Evolutionary conservation across 768 basidiomycete genomes (phyloP).

Genomic region (Calocybe cyanea): DNA sequence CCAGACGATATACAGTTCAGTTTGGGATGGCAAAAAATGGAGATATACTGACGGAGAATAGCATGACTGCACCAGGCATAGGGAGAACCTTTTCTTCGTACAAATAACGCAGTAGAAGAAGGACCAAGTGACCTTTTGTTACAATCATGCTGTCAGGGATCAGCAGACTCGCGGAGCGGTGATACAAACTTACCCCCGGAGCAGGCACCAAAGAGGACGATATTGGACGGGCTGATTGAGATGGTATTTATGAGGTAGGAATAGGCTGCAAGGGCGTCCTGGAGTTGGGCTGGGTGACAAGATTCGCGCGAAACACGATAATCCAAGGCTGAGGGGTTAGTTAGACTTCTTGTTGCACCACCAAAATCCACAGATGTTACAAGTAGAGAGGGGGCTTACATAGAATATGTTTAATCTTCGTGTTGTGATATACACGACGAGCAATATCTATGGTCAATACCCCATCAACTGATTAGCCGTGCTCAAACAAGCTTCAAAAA

Average conservation of each 20-base stretch:
- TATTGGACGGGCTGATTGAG: conserved; percentile 35
- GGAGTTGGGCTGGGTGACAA: conserved; percentile 40
- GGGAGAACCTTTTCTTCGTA: conserved; percentile 16
- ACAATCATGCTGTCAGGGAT: background rate
- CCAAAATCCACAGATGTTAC: background rate
- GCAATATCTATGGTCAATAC: background rate
- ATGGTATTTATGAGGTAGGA: conserved; percentile 39
- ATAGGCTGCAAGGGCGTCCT: conserved; percentile 51
- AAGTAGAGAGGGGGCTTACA: background rate
- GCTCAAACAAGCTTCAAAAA: too few relatives aligned
- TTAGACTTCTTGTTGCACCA: background rate
- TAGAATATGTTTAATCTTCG: background rate
- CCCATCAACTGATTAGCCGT: background rate
- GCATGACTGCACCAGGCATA: conserved; percentile 17
- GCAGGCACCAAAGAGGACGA: conserved; percentile 49
- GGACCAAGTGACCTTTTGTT: conserved; percentile 1
- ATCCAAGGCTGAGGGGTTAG: conserved; percentile 16
- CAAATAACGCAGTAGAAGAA: conserved; percentile 10
- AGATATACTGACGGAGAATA: conserved; percentile 12
- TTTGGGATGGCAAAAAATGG: too few relatives aligned
- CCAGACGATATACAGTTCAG: too few relatives aligned
- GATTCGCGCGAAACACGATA: conserved; percentile 20
- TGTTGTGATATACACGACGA: background rate
- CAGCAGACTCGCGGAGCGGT: background rate
- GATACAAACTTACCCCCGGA: conserved; percentile 37